A percentile compares a stretch with the other conserved stretches of the same genome.
Evolutionary conservation across 495 filamentous ascomycete species (phyloP).

Genomic region (Cairneyella variabilis): DNA sequence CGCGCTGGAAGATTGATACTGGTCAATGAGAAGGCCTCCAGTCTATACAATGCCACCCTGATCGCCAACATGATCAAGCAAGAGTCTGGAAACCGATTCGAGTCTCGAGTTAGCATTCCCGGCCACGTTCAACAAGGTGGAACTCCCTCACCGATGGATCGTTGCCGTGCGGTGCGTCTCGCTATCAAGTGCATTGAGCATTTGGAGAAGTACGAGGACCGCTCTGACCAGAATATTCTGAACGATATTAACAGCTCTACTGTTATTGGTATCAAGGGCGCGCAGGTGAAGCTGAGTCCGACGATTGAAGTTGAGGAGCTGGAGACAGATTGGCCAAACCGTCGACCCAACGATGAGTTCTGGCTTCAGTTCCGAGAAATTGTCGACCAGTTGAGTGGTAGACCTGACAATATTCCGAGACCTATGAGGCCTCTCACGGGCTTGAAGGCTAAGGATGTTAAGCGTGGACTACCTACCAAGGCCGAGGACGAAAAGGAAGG

Average conservation of each 20-base stretch:
- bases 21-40: constrained; percentile 87
- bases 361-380: constrained; percentile 80
- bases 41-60: constrained; percentile 85
- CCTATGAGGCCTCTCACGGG: constrained; percentile 42
- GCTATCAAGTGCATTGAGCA: constrained; percentile 90
- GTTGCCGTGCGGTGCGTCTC: constrained; percentile 85
- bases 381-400: constrained; percentile 79
- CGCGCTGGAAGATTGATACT: constrained; percentile 92
- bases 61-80: constrained; percentile 95
- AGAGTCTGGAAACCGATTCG: constrained; percentile 87
- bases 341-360: constrained; percentile 79
- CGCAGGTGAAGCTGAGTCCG: constrained; percentile 78
- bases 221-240: constrained; percentile 62
- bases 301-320: constrained; percentile 72
- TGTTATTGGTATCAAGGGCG: constrained; percentile 91
- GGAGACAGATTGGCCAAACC: constrained; percentile 90
- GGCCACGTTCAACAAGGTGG: constrained; percentile 98
- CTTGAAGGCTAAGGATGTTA: constrained; percentile 49
- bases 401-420: constrained; percentile 45
- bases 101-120: constrained; percentile 88
- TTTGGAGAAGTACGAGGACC: constrained; percentile 70
- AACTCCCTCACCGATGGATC: constrained; percentile 91
- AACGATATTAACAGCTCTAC: constrained; percentile 64
- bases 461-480: constrained; percentile 40
- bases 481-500: too few species aligned